phyloP scores from a whole-genome alignment of 202 grass and related monocot genomes.

The Brachypodium distachyon region DNA sequence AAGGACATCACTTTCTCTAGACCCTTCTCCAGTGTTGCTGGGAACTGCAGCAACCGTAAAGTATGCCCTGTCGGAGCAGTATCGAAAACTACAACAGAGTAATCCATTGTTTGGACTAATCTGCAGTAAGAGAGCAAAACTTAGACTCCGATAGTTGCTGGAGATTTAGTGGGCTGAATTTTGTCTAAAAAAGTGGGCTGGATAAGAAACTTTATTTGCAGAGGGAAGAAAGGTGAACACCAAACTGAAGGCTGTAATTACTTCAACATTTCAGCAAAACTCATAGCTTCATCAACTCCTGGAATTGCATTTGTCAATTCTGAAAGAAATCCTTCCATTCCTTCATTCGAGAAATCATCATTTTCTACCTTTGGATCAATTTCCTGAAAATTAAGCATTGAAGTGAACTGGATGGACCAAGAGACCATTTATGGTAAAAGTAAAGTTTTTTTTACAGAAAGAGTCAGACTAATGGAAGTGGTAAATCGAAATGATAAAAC shows the following conservation, averaged over 20 bases:
- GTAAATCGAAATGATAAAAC: neutral
- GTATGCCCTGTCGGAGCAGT: slow-evolving; percentile 99
- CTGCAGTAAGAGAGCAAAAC: slow-evolving; percentile 32
- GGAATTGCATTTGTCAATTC: slow-evolving; percentile 97
- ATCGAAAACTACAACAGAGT: slow-evolving; percentile 99
- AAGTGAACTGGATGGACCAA: neutral
- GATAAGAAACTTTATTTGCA: neutral
- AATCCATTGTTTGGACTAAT: slow-evolving; percentile 99
- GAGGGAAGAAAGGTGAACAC: slow-evolving; percentile 11
- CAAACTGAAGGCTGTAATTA: slow-evolving; percentile 20
- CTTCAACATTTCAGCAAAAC: slow-evolving; percentile 99
- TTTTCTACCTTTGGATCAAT: slow-evolving; percentile 96
- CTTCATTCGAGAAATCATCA: slow-evolving; percentile 74
- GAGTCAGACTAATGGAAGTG: neutral
- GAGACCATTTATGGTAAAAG: neutral
- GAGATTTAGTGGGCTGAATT: no score
- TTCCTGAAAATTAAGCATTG: slow-evolving; percentile 48
- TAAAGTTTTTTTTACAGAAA: neutral
- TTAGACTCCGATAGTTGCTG: neutral
- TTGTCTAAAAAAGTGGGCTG: no score
- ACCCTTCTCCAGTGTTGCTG: slow-evolving; percentile 96
- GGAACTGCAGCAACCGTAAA: slow-evolving; percentile 88
- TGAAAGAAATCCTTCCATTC: slow-evolving; percentile 93
- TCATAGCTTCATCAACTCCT: slow-evolving; percentile 99
- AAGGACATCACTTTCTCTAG: slow-evolving; percentile 91